Evolutionary conservation across 202 grass and related monocot species (phyloP), one percentile per base, ranked within the genome.

Genomic region (Setaria italica): DNA sequence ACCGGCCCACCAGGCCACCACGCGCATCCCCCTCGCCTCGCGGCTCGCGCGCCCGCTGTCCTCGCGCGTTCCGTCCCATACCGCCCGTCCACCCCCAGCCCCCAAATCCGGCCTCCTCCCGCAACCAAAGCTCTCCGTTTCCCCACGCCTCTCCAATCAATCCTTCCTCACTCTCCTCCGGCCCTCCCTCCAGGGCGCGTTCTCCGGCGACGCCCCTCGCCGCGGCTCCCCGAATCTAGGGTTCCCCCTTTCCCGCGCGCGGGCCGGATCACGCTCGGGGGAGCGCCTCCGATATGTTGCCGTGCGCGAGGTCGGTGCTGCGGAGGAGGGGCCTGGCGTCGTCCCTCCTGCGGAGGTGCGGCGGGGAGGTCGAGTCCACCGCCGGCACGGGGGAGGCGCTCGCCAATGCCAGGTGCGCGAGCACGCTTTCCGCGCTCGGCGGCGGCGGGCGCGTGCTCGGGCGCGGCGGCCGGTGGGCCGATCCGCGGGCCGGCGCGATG

Each of bases 261-360:
- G 16, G 29, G 37, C 78, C 83, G 82, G 87, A 81, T 89, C 87
- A 59, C 82, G 62, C 77, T 12, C 34, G 55, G 14, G 9, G 29
- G 29, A 69, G 33, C 66, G n/a, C 66, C 17, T 19, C 49, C 1
- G 19, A 55, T 55, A 85, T 88, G 85, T 64, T 85, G 85, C 89
- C 89, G 85, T 85, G 89, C 77, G 89, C 89, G 81, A 80, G 85
- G 89, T 77, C 89, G 70, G 46, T 80, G 45, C 76, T 72, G 48
- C 81, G 83, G 11, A 45, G 89, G 70, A 76, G 89, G 70, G 77
- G 85, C 7, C 39, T 70, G 66, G 85, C 81, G 14, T 72, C 68
- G 17, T 70, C 89, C 19, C 80, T 90, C 62, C 81, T 84, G 55
- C 75, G 53, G 2, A 71, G 62, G 13, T 84, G 63, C 81, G 63